phyloP scores from a whole-genome alignment of 2,329 filamentous ascomycete genomes.

The Fusarium incarnatum region DNA sequence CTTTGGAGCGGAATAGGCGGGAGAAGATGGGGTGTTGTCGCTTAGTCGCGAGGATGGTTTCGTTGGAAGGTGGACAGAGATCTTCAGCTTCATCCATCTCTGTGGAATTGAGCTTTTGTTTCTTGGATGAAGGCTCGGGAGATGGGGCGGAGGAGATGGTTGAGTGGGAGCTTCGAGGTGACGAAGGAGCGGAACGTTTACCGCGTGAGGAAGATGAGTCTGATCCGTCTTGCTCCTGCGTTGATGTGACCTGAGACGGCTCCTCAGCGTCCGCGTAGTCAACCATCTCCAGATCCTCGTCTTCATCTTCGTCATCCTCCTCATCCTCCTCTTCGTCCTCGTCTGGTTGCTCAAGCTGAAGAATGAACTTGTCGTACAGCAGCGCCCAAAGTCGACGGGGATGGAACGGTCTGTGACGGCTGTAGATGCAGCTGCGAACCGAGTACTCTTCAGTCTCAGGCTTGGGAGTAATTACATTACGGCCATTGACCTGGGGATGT shows the following conservation, averaged over 20 bases:
- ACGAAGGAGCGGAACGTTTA: conserved; percentile 38
- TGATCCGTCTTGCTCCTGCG: background rate
- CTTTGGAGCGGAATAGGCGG: conserved; percentile 72
- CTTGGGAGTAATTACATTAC: conserved; percentile 69
- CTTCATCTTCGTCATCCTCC: conserved; percentile 45
- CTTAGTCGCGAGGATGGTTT: conserved; percentile 66
- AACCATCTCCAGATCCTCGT: conserved; percentile 43
- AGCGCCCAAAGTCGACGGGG: conserved; percentile 59
- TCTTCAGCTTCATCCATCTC: conserved; percentile 41
- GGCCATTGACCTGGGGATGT: conserved; percentile 54
- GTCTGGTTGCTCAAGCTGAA: conserved; percentile 59
- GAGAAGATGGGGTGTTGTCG: conserved; percentile 63
- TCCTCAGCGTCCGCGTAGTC: conserved; percentile 29
- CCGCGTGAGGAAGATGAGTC: conserved; percentile 28
- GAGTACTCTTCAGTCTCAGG: conserved; percentile 80
- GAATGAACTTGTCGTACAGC: conserved; percentile 62
- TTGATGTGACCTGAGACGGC: background rate
- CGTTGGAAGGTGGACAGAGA: conserved; percentile 53
- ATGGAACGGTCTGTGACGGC: conserved; percentile 66
- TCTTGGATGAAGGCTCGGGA: conserved; percentile 23
- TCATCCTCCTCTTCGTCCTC: conserved; percentile 52
- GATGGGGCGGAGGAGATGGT: conserved; percentile 44
- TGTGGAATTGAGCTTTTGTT: conserved; percentile 25
- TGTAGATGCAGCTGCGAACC: conserved; percentile 77
- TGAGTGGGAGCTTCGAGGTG: conserved; percentile 41